Base-by-base conservation (phyloP, 345 rosid species). In the Aquilaria yunnanensis region DNA sequence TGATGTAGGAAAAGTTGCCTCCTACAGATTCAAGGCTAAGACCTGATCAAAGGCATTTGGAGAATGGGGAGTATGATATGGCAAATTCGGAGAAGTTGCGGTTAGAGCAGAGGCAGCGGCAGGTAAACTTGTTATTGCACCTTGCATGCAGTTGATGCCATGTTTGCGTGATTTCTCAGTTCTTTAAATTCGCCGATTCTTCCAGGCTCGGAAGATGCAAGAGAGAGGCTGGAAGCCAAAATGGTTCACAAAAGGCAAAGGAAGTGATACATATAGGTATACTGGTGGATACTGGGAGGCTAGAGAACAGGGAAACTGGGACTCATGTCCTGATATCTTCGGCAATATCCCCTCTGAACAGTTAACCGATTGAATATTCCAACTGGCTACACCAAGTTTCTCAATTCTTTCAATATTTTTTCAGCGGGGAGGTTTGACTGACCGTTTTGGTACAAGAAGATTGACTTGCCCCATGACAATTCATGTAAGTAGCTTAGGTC, bases 201-300 rank as follows among this genome's bases (percentile, higher is more conserved):
- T 49, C 52, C 85, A 92, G 98, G 92, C 98, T 34, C 74, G 92
- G 70, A 85, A 85, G 75, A 89, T 92, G 98, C 98, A 92, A 56
- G 98, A 92, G 75, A 85, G 87, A 43, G 98, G 98, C 3, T 92
- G 98, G 98, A 85, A 85, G 70, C 95, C 98, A 5, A 79, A 75
- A 56, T 92, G 98, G 98, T 92, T 92, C 65, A 73, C 61, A 0
- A 92, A 83, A 74, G 96, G 85, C 54, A 75, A 82, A 70, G 89
- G 72, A 60, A 81, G 79, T 48, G 81, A 73, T 14, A 14, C 80
- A 9, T 87, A 85, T 74, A 77, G 74, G 1, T 85, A 89, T 59
- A 59, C 70, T 51, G 95, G 96, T 3, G 96, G 95, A 3, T 92
- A 92, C 57, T 92, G 98, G 98, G 96, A 92, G 64, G 82, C 92